Evolutionary conservation across 768 basidiomycete species (phyloP).

Genomic region (Tulasnella sp.): DNA sequence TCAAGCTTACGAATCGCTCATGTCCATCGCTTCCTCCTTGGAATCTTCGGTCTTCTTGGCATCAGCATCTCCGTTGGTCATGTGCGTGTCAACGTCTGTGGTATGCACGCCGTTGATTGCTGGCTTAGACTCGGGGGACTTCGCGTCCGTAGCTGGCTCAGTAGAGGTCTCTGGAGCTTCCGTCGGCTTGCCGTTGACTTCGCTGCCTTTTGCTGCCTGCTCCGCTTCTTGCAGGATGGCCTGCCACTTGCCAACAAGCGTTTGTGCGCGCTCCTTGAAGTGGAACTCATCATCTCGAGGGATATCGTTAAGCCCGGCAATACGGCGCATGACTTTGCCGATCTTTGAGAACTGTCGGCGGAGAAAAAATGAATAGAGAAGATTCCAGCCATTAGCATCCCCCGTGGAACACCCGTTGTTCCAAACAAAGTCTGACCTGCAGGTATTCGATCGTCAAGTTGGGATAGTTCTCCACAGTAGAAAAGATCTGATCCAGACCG

Average conservation of each 20-base stretch:
- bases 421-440: slow-evolving; percentile 40
- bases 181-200: not conserved
- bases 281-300: slow-evolving; percentile 64
- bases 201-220: slow-evolving; percentile 4
- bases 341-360: slow-evolving; percentile 68
- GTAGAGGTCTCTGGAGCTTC: slow-evolving; percentile 1
- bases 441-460: slow-evolving; percentile 75
- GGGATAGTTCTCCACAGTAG: slow-evolving; percentile 69
- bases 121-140: slow-evolving; percentile 4
- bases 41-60: not conserved
- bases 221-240: slow-evolving; percentile 23
- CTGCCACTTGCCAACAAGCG: slow-evolving; percentile 68
- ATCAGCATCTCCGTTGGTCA: slow-evolving; percentile 1
- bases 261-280: slow-evolving; percentile 65
- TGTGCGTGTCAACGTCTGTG: not conserved
- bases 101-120: slow-evolving; percentile 14
- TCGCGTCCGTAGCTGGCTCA: slow-evolving; percentile 10
- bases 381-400: not conserved
- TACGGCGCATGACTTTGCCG: slow-evolving; percentile 85
- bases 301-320: slow-evolving; percentile 55
- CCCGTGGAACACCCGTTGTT: not conserved
- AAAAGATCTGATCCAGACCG: slow-evolving; percentile 63
- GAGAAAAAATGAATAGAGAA: not conserved
- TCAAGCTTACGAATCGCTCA: slow-evolving; percentile 21
- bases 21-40: slow-evolving; percentile 25